phyloP scores from a whole-genome alignment of 257 asterid genomes.

The Oldenlandia corymbosa region DNA sequence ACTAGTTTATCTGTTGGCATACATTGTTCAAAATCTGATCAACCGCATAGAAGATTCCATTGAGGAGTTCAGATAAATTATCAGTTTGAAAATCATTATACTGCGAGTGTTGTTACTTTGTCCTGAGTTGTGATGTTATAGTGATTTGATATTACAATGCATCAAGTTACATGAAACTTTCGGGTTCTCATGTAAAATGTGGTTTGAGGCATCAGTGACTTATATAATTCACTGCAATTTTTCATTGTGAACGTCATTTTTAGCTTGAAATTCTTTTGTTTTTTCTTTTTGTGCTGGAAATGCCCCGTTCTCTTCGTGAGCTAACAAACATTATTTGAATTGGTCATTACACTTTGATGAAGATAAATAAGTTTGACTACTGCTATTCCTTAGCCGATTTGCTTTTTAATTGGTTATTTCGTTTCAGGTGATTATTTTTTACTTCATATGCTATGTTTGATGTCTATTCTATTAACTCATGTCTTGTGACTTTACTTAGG shows the following conservation, averaged over 20 bases:
- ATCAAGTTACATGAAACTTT: not conserved
- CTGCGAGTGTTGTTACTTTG: not conserved
- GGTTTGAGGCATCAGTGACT: too few relatives aligned
- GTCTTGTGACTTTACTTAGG: conserved; percentile 29
- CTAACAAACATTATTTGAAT: too few relatives aligned
- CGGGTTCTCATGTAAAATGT: too few relatives aligned
- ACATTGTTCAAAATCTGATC: not conserved
- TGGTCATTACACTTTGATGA: too few relatives aligned
- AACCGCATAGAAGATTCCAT: not conserved
- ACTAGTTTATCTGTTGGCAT: not conserved
- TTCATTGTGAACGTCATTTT: too few relatives aligned
- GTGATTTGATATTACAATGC: not conserved
- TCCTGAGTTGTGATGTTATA: not conserved
- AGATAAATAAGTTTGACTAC: too few relatives aligned
- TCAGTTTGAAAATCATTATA: not conserved
- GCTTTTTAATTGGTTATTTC: not conserved
- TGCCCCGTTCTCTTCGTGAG: too few relatives aligned
- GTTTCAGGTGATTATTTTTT: too few relatives aligned
- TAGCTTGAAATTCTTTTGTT: too few relatives aligned
- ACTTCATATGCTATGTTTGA: not conserved
- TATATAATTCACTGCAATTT: too few relatives aligned
- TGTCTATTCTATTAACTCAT: not conserved
- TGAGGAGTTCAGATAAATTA: not conserved
- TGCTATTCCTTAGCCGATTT: not conserved
- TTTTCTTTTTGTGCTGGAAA: too few relatives aligned